phyloP scores from a whole-genome alignment of 2,329 filamentous ascomycete species.

The Xylaria sp. region DNA sequence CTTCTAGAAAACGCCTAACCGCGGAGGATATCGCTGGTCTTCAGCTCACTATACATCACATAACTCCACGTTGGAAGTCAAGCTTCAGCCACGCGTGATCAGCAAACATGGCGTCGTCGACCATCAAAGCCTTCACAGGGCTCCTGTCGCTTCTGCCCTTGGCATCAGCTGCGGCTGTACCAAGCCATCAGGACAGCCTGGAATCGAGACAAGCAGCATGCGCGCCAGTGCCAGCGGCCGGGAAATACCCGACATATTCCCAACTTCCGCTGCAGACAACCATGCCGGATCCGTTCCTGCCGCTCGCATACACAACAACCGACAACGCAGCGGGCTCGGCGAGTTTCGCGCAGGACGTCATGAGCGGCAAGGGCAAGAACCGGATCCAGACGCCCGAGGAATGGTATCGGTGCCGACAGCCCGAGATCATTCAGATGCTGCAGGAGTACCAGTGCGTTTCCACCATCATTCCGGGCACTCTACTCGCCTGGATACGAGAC shows the following conservation, averaged over 20 bases:
- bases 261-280: slow-evolving; percentile 53
- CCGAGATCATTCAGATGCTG: slow-evolving; percentile 61
- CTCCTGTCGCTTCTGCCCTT: slow-evolving; percentile 18
- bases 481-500: not conserved
- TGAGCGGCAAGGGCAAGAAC: slow-evolving; percentile 55
- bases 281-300: slow-evolving; percentile 59
- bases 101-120: slow-evolving; percentile 25
- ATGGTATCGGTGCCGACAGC: slow-evolving; percentile 61
- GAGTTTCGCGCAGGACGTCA: slow-evolving; percentile 50
- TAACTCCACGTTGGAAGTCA: not conserved
- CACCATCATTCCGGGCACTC: not conserved
- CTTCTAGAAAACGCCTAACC: not conserved
- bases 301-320: slow-evolving; percentile 53
- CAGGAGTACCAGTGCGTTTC: slow-evolving; percentile 60
- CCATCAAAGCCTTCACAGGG: not conserved
- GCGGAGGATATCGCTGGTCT: not conserved
- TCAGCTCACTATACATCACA: not conserved
- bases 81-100: not conserved
- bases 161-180: slow-evolving; percentile 13
- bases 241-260: slow-evolving; percentile 51
- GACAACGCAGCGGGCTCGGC: slow-evolving; percentile 50
- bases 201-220: slow-evolving; percentile 38
- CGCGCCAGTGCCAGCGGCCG: slow-evolving; percentile 41
- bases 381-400: slow-evolving; percentile 58
- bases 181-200: not conserved